Conservation (phyloP, 768 basidiomycete genomes). For the Obba rivulosa region DNA sequence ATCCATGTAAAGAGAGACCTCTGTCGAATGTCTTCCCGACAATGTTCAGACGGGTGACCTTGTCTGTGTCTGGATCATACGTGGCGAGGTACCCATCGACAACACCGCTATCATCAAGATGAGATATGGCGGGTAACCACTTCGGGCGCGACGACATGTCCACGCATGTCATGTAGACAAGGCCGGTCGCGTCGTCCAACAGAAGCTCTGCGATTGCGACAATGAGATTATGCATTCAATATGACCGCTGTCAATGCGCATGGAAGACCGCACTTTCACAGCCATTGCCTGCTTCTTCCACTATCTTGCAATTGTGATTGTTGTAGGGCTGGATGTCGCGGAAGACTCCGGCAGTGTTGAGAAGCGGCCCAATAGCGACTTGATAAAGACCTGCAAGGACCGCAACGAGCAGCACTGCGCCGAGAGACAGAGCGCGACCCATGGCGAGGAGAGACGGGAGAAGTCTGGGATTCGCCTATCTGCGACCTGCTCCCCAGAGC, state of each 20-base stretch:
- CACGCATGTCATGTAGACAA: constrained; percentile 63
- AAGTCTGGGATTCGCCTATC: too few species aligned
- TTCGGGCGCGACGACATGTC: constrained; percentile 38
- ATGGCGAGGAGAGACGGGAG: too few species aligned
- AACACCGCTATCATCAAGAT: constrained; percentile 32
- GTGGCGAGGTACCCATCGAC: constrained; percentile 53
- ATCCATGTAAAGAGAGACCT: constrained; percentile 39
- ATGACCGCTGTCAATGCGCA: not conserved
- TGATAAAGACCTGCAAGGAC: constrained; percentile 41
- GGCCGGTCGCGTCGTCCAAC: constrained; percentile 50
- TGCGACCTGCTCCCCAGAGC: too few species aligned
- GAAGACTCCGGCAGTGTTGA: constrained; percentile 38
- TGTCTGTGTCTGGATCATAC: constrained; percentile 44
- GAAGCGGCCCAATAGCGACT: constrained; percentile 40
- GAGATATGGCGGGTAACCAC: constrained; percentile 46
- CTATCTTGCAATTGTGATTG: constrained; percentile 41
- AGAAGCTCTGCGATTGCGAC: constrained; percentile 41
- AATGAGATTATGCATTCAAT: not conserved
- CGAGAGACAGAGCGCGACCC: too few species aligned
- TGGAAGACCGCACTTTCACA: constrained; percentile 53
- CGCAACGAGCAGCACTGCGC: constrained; percentile 24
- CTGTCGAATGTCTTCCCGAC: constrained; percentile 15
- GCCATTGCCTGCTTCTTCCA: constrained; percentile 43
- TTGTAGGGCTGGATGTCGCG: constrained; percentile 41
- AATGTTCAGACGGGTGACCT: constrained; percentile 41